Percentiles rank a stretch among this genome's conserved stretches.
These are phyloP conservation scores for Rosa lucieae DNA, from an alignment of 306 rosid species.

Conservation along the genomic window DNA sequence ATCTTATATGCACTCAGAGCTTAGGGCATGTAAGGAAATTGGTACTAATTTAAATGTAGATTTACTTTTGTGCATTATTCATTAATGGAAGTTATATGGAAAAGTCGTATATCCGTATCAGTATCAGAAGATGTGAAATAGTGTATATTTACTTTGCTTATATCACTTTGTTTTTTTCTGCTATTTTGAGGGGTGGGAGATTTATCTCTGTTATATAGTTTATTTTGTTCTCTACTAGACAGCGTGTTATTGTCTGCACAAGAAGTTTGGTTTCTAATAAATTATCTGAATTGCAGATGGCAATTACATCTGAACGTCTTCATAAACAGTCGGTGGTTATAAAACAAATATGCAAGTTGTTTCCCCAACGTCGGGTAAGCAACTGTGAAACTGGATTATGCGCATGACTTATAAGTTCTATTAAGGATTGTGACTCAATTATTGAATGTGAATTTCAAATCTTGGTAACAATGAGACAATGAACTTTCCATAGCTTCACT, in stretches of 20 bases:
- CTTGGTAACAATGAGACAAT: background rate
- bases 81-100: slow-evolving; percentile 12
- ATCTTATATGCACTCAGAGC: slow-evolving; percentile 84
- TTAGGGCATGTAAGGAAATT: slow-evolving; percentile 77
- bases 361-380: slow-evolving; percentile 91
- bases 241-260: slow-evolving; percentile 1
- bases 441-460: slow-evolving; percentile 15
- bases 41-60: slow-evolving; percentile 21
- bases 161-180: slow-evolving; percentile 20
- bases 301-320: slow-evolving; percentile 89
- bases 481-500: background rate
- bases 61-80: slow-evolving; percentile 19
- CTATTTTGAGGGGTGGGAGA: slow-evolving; percentile 14
- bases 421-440: background rate
- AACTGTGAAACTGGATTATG: slow-evolving; percentile 26
- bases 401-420: background rate
- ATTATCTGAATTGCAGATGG: slow-evolving; percentile 59
- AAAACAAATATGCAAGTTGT: slow-evolving; percentile 90
- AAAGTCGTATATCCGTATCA: background rate
- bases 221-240: slow-evolving; percentile 8
- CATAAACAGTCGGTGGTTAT: slow-evolving; percentile 87
- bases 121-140: background rate
- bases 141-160: slow-evolving; percentile 6
- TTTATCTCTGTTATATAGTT: slow-evolving; percentile 17
- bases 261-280: slow-evolving; percentile 18